A percentile compares a stretch with the other conserved stretches of the same genome.
phyloP scores from a whole-genome alignment of 2,329 filamentous ascomycete species.

The Trichoderma oligosporum region DNA sequence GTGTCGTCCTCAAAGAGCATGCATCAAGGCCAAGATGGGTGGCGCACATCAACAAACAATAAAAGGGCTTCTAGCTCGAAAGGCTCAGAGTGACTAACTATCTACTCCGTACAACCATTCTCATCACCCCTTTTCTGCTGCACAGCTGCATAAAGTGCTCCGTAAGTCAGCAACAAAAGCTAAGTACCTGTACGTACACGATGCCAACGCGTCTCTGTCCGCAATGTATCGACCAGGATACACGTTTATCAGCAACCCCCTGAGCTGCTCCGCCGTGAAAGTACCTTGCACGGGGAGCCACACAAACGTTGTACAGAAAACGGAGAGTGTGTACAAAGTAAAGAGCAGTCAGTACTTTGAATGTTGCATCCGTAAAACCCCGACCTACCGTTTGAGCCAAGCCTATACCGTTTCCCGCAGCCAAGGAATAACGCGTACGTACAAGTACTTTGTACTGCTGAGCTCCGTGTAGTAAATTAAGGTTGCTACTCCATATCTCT shows the following conservation, averaged over 20 bases:
- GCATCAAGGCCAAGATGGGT: neutral
- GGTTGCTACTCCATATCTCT: neutral
- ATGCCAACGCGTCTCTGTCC: conserved; percentile 1
- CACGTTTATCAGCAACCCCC: neutral
- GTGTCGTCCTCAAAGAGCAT: neutral
- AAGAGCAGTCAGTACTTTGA: too few relatives aligned
- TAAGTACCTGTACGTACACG: neutral
- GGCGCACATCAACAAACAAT: neutral
- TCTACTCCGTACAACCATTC: neutral
- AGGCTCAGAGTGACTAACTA: neutral
- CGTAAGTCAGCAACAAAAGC: neutral
- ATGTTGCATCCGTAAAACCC: too few relatives aligned
- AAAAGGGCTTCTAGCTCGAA: neutral
- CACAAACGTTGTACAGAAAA: neutral
- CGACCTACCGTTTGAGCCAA: conserved; percentile 1
- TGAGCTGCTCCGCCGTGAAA: neutral
- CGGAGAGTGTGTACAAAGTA: neutral
- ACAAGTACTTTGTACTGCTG: too few relatives aligned
- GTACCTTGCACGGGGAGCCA: neutral
- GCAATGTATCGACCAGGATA: neutral
- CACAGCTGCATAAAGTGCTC: neutral
- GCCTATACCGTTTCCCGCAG: neutral
- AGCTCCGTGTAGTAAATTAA: too few relatives aligned
- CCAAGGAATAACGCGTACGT: too few relatives aligned
- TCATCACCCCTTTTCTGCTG: neutral